Conservation (phyloP, 2,329 filamentous ascomycete genomes). For the Fonsecaea pugnacius region DNA sequence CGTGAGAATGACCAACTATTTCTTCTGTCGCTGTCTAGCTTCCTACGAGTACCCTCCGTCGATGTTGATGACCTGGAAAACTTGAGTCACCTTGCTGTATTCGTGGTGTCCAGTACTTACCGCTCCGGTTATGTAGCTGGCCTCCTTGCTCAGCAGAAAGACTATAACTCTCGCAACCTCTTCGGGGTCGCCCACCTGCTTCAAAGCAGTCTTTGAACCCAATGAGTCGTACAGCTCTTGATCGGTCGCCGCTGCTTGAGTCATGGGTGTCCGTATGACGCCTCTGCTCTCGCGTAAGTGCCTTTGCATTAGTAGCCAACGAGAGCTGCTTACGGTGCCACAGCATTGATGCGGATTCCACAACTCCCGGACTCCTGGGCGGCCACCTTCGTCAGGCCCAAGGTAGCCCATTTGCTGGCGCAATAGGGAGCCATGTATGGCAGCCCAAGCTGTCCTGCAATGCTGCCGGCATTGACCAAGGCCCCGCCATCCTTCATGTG, state of each 20-base stretch:
- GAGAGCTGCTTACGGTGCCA: constrained; percentile 28
- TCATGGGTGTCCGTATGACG: constrained; percentile 1
- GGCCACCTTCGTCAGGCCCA: constrained; percentile 50
- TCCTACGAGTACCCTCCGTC: background rate
- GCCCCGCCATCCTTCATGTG: constrained; percentile 14
- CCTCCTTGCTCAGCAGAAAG: constrained; percentile 17
- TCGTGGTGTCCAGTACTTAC: constrained; percentile 2
- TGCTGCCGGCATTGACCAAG: constrained; percentile 21
- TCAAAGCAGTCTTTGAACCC: background rate
- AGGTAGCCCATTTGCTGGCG: constrained; percentile 48
- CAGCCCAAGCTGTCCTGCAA: background rate
- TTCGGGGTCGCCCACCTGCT: constrained; percentile 8
- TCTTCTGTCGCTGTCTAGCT: background rate
- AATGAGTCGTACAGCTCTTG: background rate
- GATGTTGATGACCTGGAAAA: constrained; percentile 5
- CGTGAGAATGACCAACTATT: background rate
- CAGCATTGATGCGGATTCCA: constrained; percentile 44
- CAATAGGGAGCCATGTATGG: constrained; percentile 46
- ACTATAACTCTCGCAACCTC: constrained; percentile 10
- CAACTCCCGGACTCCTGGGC: constrained; percentile 41
- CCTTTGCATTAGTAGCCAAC: background rate
- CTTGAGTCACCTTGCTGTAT: background rate
- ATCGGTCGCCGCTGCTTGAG: background rate
- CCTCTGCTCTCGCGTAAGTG: constrained; percentile 8
- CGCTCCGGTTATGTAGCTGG: constrained; percentile 10